Conservation (phyloP, 768 basidiomycete genomes). For the Trametes cingulata region DNA sequence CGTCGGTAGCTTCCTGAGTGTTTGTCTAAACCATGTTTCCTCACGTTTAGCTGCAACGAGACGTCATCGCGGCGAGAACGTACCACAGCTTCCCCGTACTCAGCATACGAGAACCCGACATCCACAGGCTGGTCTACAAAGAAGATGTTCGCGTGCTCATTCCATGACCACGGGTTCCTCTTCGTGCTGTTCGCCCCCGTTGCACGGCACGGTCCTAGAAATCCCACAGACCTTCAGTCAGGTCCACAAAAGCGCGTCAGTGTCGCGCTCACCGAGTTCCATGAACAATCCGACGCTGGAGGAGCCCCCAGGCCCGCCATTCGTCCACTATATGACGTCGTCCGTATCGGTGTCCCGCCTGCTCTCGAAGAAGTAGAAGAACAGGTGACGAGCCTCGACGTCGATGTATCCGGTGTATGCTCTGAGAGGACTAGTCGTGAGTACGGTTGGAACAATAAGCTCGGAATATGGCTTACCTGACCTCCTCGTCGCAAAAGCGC, state of each 20-base stretch:
- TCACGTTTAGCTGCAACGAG: neutral
- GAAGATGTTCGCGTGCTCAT: conserved; percentile 60
- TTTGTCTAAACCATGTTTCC: conserved; percentile 42
- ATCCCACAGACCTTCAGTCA: neutral
- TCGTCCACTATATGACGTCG: conserved; percentile 37
- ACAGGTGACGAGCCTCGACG: conserved; percentile 51
- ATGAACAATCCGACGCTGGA: conserved; percentile 41
- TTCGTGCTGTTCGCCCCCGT: conserved; percentile 48
- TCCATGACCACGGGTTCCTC: conserved; percentile 66
- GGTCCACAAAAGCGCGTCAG: neutral
- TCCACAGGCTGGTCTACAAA: conserved; percentile 45
- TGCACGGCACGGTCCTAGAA: conserved; percentile 65
- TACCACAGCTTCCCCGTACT: conserved; percentile 61
- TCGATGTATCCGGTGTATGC: conserved; percentile 77
- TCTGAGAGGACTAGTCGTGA: conserved; percentile 54
- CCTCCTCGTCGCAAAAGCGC: conserved; percentile 44
- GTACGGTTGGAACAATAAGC: conserved; percentile 3
- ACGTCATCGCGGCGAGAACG: conserved; percentile 21
- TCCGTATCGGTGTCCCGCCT: conserved; percentile 35
- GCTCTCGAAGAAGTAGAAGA: conserved; percentile 53
- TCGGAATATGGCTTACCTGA: conserved; percentile 26
- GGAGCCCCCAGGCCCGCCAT: conserved; percentile 35
- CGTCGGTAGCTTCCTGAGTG: conserved; percentile 66
- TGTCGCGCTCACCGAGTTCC: conserved; percentile 48
- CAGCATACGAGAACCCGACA: conserved; percentile 44